Base-by-base conservation (phyloP, 2,329 filamentous ascomycete species). In the Aureobasidium sp. region DNA sequence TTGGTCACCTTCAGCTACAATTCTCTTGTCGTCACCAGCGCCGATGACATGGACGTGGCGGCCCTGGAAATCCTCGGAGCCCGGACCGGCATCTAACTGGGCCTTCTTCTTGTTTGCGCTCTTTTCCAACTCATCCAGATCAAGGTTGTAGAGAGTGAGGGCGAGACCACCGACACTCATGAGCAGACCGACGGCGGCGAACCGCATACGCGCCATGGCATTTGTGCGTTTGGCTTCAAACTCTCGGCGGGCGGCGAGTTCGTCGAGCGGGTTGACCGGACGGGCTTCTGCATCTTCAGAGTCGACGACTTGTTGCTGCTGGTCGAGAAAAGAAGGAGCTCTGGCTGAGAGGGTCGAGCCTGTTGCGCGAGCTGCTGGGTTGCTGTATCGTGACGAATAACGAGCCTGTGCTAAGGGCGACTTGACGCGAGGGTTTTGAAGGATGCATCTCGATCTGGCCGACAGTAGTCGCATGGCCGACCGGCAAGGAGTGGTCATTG, bases 1-100 rank as follows among this genome's bases (percentile, higher is more conserved):
- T 15, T 88, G 79, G 15, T 62, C 47, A 19, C 69, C 70, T 57
- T 76, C 69, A 0, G 77, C 75, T 11, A 78, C 77, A 65, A 76
- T 79, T 69, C 74, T 75, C 65, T 73, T 73, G 59, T 67, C 69
- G n/a, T 83, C 81, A 63, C 87, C 84, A 62, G 85, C 85, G 1
- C 87, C 72, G 15, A 88, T 80, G 19, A 85, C 73, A 17, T 84
- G 74, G 5, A 83, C 79, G 46, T 81, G 78, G 65, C 82, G 81
- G 57, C 79, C 79, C 62, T 79, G 77, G 61, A 82, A 81, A 7
- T 74, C 65, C 65, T 71, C 69, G 9, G 65, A 64, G 33, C 73
- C 67, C 5, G 67, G 65, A 8, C 68, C 65, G 29, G 71, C 68
- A 59, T 75, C 73, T 35, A 72, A 57, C 61, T 73, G 70, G 31